Evolutionary conservation across 2,329 filamentous ascomycete genomes (phyloP).

Genomic region (Aspergillus sp.): DNA sequence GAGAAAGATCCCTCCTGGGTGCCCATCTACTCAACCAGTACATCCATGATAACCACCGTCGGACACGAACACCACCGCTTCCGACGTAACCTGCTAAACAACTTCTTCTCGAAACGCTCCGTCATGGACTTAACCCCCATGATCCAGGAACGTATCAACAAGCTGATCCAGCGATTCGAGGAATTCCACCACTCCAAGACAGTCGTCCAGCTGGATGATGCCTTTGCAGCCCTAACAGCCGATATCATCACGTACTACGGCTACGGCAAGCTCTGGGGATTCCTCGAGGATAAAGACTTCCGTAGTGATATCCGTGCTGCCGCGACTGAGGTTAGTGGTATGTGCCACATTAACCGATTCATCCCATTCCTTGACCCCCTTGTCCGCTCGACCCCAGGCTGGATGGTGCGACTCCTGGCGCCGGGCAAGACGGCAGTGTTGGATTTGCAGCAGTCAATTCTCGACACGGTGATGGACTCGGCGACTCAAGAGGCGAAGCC

Average conservation of each 20-base stretch:
- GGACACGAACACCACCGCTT: conserved; percentile 20
- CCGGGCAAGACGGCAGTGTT: background rate
- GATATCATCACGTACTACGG: background rate
- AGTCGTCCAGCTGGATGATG: background rate
- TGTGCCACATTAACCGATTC: background rate
- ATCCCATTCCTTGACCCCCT: background rate
- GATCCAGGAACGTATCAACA: conserved; percentile 17
- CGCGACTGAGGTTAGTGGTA: background rate
- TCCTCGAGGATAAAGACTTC: background rate
- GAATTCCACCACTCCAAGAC: background rate
- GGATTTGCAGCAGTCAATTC: background rate
- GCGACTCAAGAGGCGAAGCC: background rate
- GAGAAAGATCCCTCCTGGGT: no score
- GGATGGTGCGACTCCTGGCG: background rate
- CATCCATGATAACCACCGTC: conserved; percentile 18
- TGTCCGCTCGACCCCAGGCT: background rate
- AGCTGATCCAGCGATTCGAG: conserved; percentile 14
- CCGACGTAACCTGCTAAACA: conserved; percentile 19
- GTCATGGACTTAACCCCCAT: conserved; percentile 13
- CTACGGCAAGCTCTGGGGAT: background rate
- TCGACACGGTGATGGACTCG: background rate
- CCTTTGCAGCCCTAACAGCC: background rate
- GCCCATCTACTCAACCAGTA: no score
- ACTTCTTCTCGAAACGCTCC: conserved; percentile 24
- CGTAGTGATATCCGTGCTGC: background rate